A percentile compares a stretch with the other conserved stretches of the same genome.
Evolutionary conservation across 371 early-diverging fungal genomes (phyloP).

Genomic region (Polyrhizophydium stewartii): DNA sequence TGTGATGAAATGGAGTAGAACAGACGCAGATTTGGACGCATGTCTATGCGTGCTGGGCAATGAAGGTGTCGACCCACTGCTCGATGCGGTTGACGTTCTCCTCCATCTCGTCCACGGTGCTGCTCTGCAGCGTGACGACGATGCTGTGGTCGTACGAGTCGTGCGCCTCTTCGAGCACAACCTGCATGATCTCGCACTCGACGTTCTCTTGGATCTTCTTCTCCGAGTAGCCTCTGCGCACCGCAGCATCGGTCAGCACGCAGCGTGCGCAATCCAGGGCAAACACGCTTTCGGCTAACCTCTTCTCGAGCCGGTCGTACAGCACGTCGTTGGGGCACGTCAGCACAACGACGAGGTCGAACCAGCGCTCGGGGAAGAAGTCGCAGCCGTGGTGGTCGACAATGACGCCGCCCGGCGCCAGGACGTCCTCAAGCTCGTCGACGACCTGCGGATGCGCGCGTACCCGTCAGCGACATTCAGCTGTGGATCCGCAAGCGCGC

Average conservation of each 20-base stretch:
- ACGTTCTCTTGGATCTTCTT: slow-evolving; percentile 95
- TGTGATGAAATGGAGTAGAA: too few relatives aligned
- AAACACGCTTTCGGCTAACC: slow-evolving; percentile 43
- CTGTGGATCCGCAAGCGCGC: too few relatives aligned
- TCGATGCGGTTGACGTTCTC: slow-evolving; percentile 72
- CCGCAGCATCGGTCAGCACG: too few relatives aligned
- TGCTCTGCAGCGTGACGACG: slow-evolving; percentile 74
- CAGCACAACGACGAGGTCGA: slow-evolving; percentile 94
- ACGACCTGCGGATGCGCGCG: slow-evolving; percentile 46
- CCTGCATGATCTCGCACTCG: slow-evolving; percentile 98
- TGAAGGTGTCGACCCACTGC: slow-evolving; percentile 58
- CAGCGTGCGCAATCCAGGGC: too few relatives aligned
- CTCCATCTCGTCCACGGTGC: slow-evolving; percentile 86
- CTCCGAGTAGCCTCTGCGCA: slow-evolving; percentile 71
- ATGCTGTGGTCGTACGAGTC: slow-evolving; percentile 80
- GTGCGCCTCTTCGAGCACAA: slow-evolving; percentile 86
- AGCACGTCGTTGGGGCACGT: slow-evolving; percentile 73
- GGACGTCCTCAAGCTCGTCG: slow-evolving; percentile 80
- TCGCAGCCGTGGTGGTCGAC: slow-evolving; percentile 94
- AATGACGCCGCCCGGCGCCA: slow-evolving; percentile 77
- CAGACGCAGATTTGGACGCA: too few relatives aligned
- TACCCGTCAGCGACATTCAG: neutral
- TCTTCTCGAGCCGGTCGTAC: slow-evolving; percentile 77
- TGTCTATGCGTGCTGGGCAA: neutral
- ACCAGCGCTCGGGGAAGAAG: slow-evolving; percentile 94